Conservation (phyloP, 495 filamentous ascomycete genomes). For the Amphirosellinia nigrospora region DNA sequence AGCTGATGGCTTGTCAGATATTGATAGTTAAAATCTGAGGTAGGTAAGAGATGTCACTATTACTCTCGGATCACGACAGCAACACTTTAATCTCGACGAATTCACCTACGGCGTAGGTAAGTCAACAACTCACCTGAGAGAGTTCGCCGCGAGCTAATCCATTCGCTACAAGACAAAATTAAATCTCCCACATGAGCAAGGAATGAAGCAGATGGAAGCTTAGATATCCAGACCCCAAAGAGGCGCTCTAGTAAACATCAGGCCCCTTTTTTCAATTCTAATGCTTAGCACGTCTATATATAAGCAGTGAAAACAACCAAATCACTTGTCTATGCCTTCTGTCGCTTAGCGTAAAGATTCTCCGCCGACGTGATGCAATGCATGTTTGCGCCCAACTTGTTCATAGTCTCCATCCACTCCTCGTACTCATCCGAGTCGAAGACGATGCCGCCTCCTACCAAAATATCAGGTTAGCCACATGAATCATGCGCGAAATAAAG, state of each 20-base stretch:
- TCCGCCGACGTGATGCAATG: slow-evolving; percentile 85
- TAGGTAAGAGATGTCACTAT: not conserved
- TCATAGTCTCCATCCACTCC: slow-evolving; percentile 96
- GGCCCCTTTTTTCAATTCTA: slow-evolving; percentile 1
- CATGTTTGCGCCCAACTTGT: slow-evolving; percentile 91
- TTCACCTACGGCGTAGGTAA: not conserved
- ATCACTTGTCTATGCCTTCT: slow-evolving; percentile 25
- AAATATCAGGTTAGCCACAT: not conserved
- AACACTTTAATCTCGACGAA: not conserved
- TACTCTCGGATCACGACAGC: not conserved
- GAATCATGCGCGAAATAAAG: too few relatives aligned
- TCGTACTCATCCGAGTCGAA: slow-evolving; percentile 94
- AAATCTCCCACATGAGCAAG: not conserved
- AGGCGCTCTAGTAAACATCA: not conserved
- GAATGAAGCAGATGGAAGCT: not conserved
- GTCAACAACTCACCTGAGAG: not conserved
- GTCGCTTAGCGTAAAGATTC: slow-evolving; percentile 63
- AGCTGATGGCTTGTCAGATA: not conserved
- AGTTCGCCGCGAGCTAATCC: not conserved
- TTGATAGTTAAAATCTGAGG: not conserved
- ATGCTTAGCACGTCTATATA: not conserved
- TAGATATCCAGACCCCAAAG: not conserved
- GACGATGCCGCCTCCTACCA: slow-evolving; percentile 87
- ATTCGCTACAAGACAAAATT: not conserved
- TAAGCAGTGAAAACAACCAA: not conserved